phyloP scores from a whole-genome alignment of 495 filamentous ascomycete genomes.

The Delitschia confertaspora region DNA sequence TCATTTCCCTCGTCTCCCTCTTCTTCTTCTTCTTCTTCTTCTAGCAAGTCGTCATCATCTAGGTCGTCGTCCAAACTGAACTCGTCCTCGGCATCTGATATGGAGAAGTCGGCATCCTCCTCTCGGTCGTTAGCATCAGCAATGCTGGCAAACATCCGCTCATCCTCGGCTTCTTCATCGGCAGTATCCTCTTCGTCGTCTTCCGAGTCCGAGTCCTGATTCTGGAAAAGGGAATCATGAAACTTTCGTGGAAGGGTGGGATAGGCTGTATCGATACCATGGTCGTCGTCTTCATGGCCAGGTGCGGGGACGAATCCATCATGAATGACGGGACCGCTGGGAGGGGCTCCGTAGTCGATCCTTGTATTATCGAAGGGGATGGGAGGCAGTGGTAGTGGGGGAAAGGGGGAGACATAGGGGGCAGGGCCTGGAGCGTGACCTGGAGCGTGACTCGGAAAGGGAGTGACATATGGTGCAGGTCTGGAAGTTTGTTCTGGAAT shows the following conservation, averaged over 20 bases:
- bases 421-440: too few species aligned
- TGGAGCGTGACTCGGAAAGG: too few species aligned
- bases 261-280: conserved; percentile 4
- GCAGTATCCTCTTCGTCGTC: conserved; percentile 14
- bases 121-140: neutral
- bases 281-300: conserved; percentile 16
- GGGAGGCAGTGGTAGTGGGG: neutral
- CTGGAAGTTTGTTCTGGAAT: too few species aligned
- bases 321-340: conserved; percentile 17
- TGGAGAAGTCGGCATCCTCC: conserved; percentile 1
- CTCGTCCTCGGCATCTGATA: conserved; percentile 1
- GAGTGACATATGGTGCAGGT: too few species aligned
- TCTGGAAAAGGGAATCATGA: conserved; percentile 2
- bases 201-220: neutral
- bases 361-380: neutral
- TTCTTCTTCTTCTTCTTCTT: neutral
- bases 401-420: too few species aligned
- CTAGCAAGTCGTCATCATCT: neutral
- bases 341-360: neutral
- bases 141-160: conserved; percentile 2
- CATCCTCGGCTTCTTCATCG: conserved; percentile 12
- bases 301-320: conserved; percentile 26
- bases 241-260: neutral
- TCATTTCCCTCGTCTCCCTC: neutral
- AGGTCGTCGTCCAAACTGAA: neutral